Percentiles rank a stretch among this genome's conserved stretches.
These are phyloP conservation scores for Aspergillus ellipticus DNA, from an alignment of 495 filamentous ascomycete species.

Conservation along the genomic window DNA sequence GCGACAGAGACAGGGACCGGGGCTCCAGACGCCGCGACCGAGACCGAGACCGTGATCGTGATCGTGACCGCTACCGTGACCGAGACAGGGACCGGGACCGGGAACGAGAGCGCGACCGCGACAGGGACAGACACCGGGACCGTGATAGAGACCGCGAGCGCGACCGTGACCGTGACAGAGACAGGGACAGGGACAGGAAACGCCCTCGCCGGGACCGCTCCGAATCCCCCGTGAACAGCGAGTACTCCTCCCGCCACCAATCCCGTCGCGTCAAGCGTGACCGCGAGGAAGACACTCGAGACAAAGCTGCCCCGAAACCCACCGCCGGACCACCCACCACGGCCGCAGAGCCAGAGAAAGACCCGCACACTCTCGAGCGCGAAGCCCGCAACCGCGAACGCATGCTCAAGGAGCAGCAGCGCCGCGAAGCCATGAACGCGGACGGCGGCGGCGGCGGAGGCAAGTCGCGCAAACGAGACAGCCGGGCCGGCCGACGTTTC, in stretches of 20 bases:
- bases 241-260: conserved; percentile 33
- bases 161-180: conserved; percentile 44
- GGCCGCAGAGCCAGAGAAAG: conserved; percentile 43
- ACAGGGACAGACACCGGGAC: conserved; percentile 44
- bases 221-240: conserved; percentile 33
- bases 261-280: conserved; percentile 39
- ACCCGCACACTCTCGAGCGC: conserved; percentile 73
- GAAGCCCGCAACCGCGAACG: conserved; percentile 74
- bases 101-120: conserved; percentile 40
- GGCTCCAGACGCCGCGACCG: conserved; percentile 31
- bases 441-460: conserved; percentile 39
- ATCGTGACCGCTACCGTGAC: conserved; percentile 25
- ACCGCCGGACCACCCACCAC: conserved; percentile 15
- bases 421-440: conserved; percentile 54
- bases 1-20: conserved; percentile 30
- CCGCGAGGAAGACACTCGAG: conserved; percentile 26
- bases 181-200: conserved; percentile 51
- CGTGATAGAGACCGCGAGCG: conserved; percentile 43
- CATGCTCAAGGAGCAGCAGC: conserved; percentile 71
- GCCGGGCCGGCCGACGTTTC: conserved; percentile 47
- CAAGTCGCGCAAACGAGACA: conserved; percentile 49
- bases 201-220: conserved; percentile 51
- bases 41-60: conserved; percentile 26
- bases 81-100: conserved; percentile 34
- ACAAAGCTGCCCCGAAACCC: conserved; percentile 16